Evolutionary conservation across 164 flowering plant genomes (phyloP).

Genomic region (grape (Vitis vinifera)): ASM3070453v1 NC_081817.1:28284001-28284500

Average conservation of each 20-base stretch:
- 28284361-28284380: neutral
- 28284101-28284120: slow-evolving; percentile 59
- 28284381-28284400: neutral
- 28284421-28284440: too few relatives aligned
- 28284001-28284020: neutral
- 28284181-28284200: slow-evolving; percentile 82
- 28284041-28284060: slow-evolving; percentile 50
- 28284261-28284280: slow-evolving; percentile 54
- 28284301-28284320: slow-evolving; percentile 59
- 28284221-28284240: slow-evolving; percentile 59
- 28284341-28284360: neutral
- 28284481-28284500: too few relatives aligned
- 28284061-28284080: slow-evolving; percentile 21
- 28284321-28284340: neutral
- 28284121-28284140: slow-evolving; percentile 92
- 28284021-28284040: slow-evolving; percentile 29
- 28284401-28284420: too few relatives aligned
- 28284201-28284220: slow-evolving; percentile 89
- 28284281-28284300: slow-evolving; percentile 77
- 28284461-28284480: too few relatives aligned
- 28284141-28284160: slow-evolving; percentile 78
- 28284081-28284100: slow-evolving; percentile 33
- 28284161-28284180: slow-evolving; percentile 68
- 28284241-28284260: slow-evolving; percentile 39
- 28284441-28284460: too few relatives aligned